A percentile compares a stretch with the other conserved stretches of the same genome.
Evolutionary conservation across 2,329 filamentous ascomycete genomes (phyloP).

Genomic region (Herpotrichia juniperi): DNA sequence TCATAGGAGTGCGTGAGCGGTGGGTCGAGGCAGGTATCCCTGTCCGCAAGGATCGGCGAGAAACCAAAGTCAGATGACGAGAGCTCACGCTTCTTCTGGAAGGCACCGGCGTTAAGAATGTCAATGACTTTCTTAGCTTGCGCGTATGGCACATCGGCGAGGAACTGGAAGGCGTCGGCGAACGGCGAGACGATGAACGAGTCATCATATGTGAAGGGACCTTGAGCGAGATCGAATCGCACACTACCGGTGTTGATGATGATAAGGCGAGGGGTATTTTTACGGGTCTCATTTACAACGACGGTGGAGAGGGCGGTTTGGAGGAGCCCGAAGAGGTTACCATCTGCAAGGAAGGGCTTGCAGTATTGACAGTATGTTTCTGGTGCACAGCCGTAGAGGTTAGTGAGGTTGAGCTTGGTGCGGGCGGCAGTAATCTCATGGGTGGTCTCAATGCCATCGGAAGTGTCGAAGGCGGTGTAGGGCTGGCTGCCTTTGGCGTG

Average conservation of each 20-base stretch:
- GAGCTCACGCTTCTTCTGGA: slow-evolving; percentile 41
- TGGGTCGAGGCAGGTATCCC: slow-evolving; percentile 59
- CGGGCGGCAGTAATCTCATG: slow-evolving; percentile 58
- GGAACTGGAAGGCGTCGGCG: slow-evolving; percentile 59
- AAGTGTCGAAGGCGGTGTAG: slow-evolving; percentile 55
- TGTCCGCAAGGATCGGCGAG: slow-evolving; percentile 41
- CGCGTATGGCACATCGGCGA: slow-evolving; percentile 59
- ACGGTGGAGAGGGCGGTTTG: slow-evolving; percentile 57
- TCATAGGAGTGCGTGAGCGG: slow-evolving; percentile 37
- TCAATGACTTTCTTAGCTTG: slow-evolving; percentile 49
- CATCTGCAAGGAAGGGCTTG: slow-evolving; percentile 57
- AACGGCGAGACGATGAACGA: slow-evolving; percentile 64
- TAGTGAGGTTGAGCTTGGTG: slow-evolving; percentile 60
- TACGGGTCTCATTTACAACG: slow-evolving; percentile 60
- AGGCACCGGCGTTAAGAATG: slow-evolving; percentile 53
- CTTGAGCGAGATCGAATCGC: slow-evolving; percentile 67
- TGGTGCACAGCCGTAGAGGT: slow-evolving; percentile 66
- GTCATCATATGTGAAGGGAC: slow-evolving; percentile 64
- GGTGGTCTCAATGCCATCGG: slow-evolving; percentile 55
- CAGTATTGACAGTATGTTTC: slow-evolving; percentile 65
- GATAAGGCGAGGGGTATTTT: slow-evolving; percentile 60
- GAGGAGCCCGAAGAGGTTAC: slow-evolving; percentile 63
- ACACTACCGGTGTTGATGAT: slow-evolving; percentile 67
- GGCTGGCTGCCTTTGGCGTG: slow-evolving; percentile 61
- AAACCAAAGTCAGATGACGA: slow-evolving; percentile 43